Evolutionary conservation across 768 basidiomycete genomes (phyloP), one percentile per base, ranked within the genome.

Genomic region (Inosperma sp.): DNA sequence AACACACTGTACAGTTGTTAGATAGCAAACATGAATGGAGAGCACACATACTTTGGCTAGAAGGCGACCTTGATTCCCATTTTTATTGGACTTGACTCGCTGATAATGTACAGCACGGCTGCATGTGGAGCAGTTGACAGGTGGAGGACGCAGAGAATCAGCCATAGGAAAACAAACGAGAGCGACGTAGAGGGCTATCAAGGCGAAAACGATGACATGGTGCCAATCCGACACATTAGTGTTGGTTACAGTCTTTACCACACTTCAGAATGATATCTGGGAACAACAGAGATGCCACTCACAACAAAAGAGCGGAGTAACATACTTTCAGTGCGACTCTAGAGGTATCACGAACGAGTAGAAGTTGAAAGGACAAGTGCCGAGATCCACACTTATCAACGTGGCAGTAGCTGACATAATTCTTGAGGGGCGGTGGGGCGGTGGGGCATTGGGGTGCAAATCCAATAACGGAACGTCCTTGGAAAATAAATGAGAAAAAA

Each of bases 391-490:
- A 26, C n/a, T 26, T 8, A 7, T 8, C n/a, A 31, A 8, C 21
- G 39, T 14, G 22, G 39, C 26, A 41, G 7, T 12, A 23, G 39
- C 39, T 41, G 39, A 41, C 39, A 41, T 41, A 41, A 41, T 14
- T 2, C 1, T 41, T 25, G 39, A 41, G 39, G 39, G 39, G 8
- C 30, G 30, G 30, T 31, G 37, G 21, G 37, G 19, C 17, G 37
- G 9, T n/a, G 25, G 40, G 40, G 40, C 40, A n/a, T n/a, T n/a
- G n/a, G n/a, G n/a, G n/a, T n/a, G 40, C 13, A 41, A 41, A 41
- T 41, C 23, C 22, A 25, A 26, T 23, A 41, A 41, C 40, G 40
- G 40, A 26, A 41, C 23, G n/a, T n/a, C n/a, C n/a, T n/a, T n/a
- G n/a, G n/a, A n/a, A n/a, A n/a, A n/a, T n/a, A n/a, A n/a, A n/a